Conservation (phyloP, 1,284 basidiomycete genomes). For the Schizopora paradoxa region DNA sequence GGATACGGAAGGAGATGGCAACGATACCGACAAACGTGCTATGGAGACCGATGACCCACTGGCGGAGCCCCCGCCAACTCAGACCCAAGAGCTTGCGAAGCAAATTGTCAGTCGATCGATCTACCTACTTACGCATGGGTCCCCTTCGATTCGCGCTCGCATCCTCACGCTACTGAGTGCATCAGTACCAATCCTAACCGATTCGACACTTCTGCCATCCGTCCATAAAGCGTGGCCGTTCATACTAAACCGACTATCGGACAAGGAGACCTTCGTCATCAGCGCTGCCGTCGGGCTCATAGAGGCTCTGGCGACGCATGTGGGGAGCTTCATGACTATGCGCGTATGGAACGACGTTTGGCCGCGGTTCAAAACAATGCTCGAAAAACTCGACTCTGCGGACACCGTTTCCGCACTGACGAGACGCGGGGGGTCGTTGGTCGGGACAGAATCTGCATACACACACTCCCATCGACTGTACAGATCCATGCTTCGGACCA, state of each 20-base stretch:
- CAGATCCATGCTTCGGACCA: slow-evolving; percentile 63
- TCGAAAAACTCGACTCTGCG: slow-evolving; percentile 51
- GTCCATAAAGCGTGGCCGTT: slow-evolving; percentile 87
- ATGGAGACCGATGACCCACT: slow-evolving; percentile 7
- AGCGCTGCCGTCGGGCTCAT: slow-evolving; percentile 67
- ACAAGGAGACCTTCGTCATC: slow-evolving; percentile 73
- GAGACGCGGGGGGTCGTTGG: slow-evolving; percentile 41
- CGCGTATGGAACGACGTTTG: slow-evolving; percentile 86
- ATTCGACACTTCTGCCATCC: slow-evolving; percentile 71
- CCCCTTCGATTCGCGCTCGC: slow-evolving; percentile 75
- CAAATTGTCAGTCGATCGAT: slow-evolving; percentile 81
- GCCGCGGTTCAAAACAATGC: slow-evolving; percentile 68
- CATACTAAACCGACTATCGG: slow-evolving; percentile 75
- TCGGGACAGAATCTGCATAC: slow-evolving; percentile 66
- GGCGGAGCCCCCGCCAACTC: slow-evolving; percentile 47
- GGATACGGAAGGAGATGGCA: slow-evolving; percentile 24
- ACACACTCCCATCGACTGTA: slow-evolving; percentile 76
- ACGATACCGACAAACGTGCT: slow-evolving; percentile 23
- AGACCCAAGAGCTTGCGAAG: slow-evolving; percentile 69
- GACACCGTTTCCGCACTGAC: slow-evolving; percentile 64
- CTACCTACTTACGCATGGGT: slow-evolving; percentile 87
- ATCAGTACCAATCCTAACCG: slow-evolving; percentile 65
- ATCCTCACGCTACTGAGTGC: slow-evolving; percentile 71
- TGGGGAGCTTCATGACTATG: slow-evolving; percentile 78
- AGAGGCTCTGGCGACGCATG: slow-evolving; percentile 58